These are phyloP conservation scores for Sarocladium brachiariae DNA, from an alignment of 2,329 filamentous ascomycete species.

Conservation along the genomic window DNA sequence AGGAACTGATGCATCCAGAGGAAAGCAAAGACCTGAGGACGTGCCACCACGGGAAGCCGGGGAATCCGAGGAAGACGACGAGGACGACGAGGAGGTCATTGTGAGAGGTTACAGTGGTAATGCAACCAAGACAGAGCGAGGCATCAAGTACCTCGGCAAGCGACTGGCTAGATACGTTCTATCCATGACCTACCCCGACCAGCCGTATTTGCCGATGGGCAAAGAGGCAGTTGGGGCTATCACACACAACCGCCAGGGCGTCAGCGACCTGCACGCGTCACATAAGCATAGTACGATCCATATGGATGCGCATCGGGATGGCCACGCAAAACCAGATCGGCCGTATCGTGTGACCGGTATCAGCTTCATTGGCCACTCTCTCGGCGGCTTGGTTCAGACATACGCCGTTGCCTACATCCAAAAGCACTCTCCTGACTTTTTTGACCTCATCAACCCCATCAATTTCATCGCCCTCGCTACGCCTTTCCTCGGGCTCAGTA, in stretches of 20 bases:
- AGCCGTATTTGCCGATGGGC: slow-evolving; percentile 68
- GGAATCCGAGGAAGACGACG: slow-evolving; percentile 45
- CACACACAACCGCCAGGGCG: slow-evolving; percentile 6
- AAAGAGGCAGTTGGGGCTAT: slow-evolving; percentile 42
- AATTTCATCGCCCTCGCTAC: slow-evolving; percentile 88
- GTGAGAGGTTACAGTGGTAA: slow-evolving; percentile 88
- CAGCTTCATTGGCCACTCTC: slow-evolving; percentile 87
- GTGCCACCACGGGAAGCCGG: slow-evolving; percentile 11
- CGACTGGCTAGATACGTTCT: slow-evolving; percentile 87
- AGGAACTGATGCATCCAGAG: slow-evolving; percentile 11
- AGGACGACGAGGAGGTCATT: slow-evolving; percentile 77
- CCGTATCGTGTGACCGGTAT: slow-evolving; percentile 87
- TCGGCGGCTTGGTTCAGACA: slow-evolving; percentile 84
- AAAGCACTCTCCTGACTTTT: slow-evolving; percentile 89
- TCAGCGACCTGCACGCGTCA: slow-evolving; percentile 38
- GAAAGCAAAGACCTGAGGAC: not conserved
- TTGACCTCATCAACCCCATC: slow-evolving; percentile 74
- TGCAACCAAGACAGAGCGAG: slow-evolving; percentile 82
- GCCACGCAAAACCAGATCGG: slow-evolving; percentile 39
- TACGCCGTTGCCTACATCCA: slow-evolving; percentile 96
- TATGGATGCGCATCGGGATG: slow-evolving; percentile 44
- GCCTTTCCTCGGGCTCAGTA: slow-evolving; percentile 85
- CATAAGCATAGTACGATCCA: slow-evolving; percentile 59
- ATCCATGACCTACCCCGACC: slow-evolving; percentile 85
- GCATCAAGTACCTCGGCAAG: slow-evolving; percentile 96